phyloP scores from a whole-genome alignment of 2,329 filamentous ascomycete species.

The Talaromyces sp. region DNA sequence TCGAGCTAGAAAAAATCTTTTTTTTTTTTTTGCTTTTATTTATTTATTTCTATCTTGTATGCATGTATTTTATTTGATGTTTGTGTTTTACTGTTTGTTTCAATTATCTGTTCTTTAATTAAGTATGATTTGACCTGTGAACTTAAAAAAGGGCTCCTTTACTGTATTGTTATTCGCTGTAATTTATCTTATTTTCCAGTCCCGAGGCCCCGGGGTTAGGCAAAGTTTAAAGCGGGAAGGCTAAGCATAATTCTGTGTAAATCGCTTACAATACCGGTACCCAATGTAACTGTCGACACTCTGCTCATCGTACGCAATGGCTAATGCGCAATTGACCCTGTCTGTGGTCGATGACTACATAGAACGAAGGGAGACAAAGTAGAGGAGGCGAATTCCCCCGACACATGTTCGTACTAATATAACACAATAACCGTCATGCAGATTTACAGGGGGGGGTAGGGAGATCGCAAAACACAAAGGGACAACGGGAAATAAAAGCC shows the following conservation, averaged over 20 bases:
- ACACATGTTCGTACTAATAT: constrained; percentile 7
- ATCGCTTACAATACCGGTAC: constrained; percentile 15
- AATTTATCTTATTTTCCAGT: constrained; percentile 8
- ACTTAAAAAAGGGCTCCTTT: not conserved
- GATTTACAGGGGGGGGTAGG: not conserved
- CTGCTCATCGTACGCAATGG: not conserved
- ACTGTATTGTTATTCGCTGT: constrained; percentile 8
- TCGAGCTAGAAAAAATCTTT: not conserved
- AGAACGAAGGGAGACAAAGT: not conserved
- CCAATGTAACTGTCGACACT: not conserved
- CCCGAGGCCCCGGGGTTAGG: constrained; percentile 12
- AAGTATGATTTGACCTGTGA: not conserved
- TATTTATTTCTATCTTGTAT: not conserved
- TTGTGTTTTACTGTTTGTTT: not conserved
- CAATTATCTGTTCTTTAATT: constrained; percentile 1
- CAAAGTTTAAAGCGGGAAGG: constrained; percentile 19
- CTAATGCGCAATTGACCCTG: not conserved
- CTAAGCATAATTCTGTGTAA: constrained; percentile 19
- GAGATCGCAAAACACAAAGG: constrained; percentile 9
- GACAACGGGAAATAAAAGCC: constrained; percentile 21
- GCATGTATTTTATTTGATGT: not conserved
- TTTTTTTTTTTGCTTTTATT: too few species aligned
- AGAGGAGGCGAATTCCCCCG: constrained; percentile 18
- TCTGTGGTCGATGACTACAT: not conserved
- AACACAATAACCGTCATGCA: constrained; percentile 19